A percentile compares a stretch with the other conserved stretches of the same genome.
These are phyloP conservation scores for Pseudevernia furfuracea DNA, from an alignment of 495 filamentous ascomycete species.

Conservation along the genomic window DNA sequence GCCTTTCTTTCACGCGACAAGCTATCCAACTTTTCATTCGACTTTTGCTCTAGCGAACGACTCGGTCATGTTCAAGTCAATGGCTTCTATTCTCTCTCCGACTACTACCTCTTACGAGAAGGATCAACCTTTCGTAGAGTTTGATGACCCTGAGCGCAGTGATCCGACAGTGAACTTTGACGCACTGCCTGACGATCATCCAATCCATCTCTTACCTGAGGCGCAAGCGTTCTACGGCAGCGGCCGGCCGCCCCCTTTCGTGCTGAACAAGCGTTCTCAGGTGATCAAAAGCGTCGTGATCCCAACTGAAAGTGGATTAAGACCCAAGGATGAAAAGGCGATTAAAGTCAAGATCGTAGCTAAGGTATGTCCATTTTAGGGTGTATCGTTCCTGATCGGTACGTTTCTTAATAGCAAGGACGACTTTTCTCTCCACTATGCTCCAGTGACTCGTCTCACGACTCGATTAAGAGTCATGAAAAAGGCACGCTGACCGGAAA, in stretches of 20 bases:
- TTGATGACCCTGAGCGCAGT: not conserved
- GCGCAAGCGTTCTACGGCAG: not conserved
- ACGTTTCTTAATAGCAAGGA: not conserved
- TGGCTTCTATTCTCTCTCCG: not conserved
- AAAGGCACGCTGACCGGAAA: not conserved
- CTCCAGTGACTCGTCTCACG: not conserved
- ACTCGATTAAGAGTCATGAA: not conserved
- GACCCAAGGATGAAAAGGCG: not conserved
- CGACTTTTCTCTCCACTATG: not conserved
- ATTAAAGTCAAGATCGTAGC: not conserved
- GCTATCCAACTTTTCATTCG: too few species aligned
- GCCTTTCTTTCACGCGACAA: too few species aligned
- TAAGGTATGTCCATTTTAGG: not conserved
- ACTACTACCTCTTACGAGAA: not conserved
- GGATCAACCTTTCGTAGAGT: not conserved
- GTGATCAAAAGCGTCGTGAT: constrained; percentile 1
- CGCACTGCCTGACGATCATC: constrained; percentile 8
- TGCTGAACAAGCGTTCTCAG: not conserved
- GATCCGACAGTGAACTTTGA: constrained; percentile 1
- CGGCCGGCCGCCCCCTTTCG: not conserved
- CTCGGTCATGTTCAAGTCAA: not conserved
- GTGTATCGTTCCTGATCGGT: not conserved
- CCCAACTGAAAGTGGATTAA: not conserved
- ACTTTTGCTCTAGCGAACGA: not conserved
- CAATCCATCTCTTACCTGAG: not conserved